phyloP scores from a whole-genome alignment of 1,284 basidiomycete genomes.

The Leccinum subrobustum region DNA sequence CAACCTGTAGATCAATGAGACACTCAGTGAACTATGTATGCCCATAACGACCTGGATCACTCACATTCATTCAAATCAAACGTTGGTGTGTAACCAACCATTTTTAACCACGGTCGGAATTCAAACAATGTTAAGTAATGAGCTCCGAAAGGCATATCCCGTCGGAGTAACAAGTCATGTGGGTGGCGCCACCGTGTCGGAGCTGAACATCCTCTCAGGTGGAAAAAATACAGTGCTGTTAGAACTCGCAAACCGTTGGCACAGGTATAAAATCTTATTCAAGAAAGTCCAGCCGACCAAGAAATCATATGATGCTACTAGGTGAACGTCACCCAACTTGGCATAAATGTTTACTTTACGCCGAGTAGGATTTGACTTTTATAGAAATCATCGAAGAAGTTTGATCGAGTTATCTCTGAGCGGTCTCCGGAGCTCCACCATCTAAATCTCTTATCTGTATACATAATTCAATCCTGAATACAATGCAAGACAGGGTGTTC shows the following conservation, averaged over 20 bases:
- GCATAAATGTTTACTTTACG: background rate
- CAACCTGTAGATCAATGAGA: background rate
- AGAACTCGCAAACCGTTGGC: background rate
- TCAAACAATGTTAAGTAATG: background rate
- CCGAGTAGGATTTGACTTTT: background rate
- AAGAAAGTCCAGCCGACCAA: background rate
- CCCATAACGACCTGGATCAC: background rate
- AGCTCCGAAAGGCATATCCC: background rate
- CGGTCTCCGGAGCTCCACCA: background rate
- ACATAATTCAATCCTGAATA: background rate
- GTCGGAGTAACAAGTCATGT: background rate
- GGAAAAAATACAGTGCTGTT: background rate
- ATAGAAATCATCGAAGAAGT: background rate
- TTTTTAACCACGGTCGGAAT: background rate
- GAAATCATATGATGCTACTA: background rate
- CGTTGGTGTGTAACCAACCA: background rate
- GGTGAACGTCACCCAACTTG: background rate
- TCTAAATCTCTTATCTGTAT: background rate
- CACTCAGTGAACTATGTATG: background rate
- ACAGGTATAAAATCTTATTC: background rate
- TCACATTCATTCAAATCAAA: background rate
- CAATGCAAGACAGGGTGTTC: constrained; percentile 12
- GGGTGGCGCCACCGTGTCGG: background rate
- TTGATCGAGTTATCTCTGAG: background rate
- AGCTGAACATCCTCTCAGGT: background rate